Evolutionary conservation across 495 filamentous ascomycete genomes (phyloP), one percentile per base, ranked within the genome.

Genomic region (Lepraria neglecta): DNA sequence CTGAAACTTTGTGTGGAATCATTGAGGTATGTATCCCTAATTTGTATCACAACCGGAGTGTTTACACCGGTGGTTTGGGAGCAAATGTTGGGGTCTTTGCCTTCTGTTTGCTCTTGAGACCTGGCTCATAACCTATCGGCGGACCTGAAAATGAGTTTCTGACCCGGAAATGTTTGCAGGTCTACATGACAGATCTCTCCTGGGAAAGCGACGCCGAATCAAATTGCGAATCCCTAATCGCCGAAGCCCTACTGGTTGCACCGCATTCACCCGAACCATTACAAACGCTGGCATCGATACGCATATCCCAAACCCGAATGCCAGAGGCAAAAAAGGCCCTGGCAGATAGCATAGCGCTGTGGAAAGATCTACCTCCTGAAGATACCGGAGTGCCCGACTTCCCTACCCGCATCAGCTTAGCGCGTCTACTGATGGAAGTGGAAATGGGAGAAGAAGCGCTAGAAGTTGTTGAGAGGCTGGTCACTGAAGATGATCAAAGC

Each of bases 111-210:
- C 33, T 38, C 11, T 3, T 11, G 11, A 38, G 33, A 38, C 11
- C 3, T 3, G 6, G 1, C 6, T 38, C 1, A 3, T 38, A 38
- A 38, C 6, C 6, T 4, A 38, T 4, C 33, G 1, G 33, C 11
- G 1, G 1, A 24, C 1, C 24, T 24, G 2, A 2, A 24, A 2
- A 24, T 24, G 24, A 24, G 24, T 1, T 24, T 24, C 33, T 38
- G 3, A 38, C 33, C 6, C 1, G 0, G 33, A 6, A 38, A 38
- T 11, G 0, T 6, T 4, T 38, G 3, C 11, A 38, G 35, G 87
- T 97, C 38, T 97, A 96, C 71, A 99, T 99, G 95, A 97, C 91
- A 33, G 95, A 99, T 76, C 80, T 99, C 50, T 83, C 88, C 28
- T 95, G 90, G 89, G 90, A 95, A 71, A 84, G 86, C 52, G 89